A percentile compares a stretch with the other conserved stretches of the same genome.
Evolutionary conservation across 2,329 filamentous ascomycete genomes (phyloP).

Genomic region (Phoma sp.): DNA sequence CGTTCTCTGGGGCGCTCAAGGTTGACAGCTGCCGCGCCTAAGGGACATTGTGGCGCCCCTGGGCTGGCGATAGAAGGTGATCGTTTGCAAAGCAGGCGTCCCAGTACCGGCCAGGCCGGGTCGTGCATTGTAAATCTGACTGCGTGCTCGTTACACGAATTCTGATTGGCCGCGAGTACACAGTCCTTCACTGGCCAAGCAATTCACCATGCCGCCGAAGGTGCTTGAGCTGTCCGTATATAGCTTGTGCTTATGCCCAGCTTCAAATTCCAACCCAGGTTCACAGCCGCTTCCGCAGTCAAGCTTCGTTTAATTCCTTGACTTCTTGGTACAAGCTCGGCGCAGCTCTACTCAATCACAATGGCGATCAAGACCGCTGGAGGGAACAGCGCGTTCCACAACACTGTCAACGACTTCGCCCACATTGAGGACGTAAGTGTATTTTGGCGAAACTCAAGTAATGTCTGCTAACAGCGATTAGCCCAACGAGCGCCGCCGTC

Average conservation of each 20-base stretch:
- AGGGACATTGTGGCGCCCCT: conserved; percentile 11
- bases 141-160: conserved; percentile 14
- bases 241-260: conserved; percentile 17
- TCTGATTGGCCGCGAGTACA: conserved; percentile 2
- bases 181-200: conserved; percentile 11
- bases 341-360: conserved; percentile 20
- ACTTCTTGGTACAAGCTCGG: conserved; percentile 23
- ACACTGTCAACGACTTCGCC: conserved; percentile 72
- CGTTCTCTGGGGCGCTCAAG: conserved; percentile 3
- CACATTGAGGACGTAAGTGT: conserved; percentile 9
- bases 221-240: conserved; percentile 12
- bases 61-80: conserved; percentile 3
- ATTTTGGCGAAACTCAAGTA: no score
- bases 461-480: conserved; percentile 52
- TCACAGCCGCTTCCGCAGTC: conserved; percentile 10
- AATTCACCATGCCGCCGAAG: conserved; percentile 1
- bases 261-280: conserved; percentile 6
- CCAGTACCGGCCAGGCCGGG: conserved; percentile 7
- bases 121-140: conserved; percentile 6
- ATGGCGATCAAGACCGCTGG: conserved; percentile 30
- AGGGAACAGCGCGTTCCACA: conserved; percentile 42
- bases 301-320: conserved; percentile 22
- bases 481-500: conserved; percentile 77
- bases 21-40: conserved; percentile 12
- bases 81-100: conserved; percentile 7